Conservation (phyloP, 139 green algal species). For the Raphidocelis subcapitata region DNA sequence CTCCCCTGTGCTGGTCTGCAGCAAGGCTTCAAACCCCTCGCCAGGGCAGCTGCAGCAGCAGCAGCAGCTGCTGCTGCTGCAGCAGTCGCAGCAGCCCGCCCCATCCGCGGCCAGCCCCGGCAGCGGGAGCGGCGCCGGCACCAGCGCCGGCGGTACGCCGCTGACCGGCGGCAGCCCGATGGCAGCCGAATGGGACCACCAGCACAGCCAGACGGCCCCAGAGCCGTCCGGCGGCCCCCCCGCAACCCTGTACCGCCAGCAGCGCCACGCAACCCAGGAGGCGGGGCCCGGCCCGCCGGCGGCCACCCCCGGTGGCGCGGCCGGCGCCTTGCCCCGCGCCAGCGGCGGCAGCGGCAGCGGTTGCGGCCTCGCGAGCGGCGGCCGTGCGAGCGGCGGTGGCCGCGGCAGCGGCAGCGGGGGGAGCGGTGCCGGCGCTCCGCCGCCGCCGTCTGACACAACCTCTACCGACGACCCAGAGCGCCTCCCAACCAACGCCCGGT, state of each 20-base stretch:
- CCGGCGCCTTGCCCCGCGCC: too few relatives aligned
- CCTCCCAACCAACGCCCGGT: neutral
- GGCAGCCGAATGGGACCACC: constrained; percentile 6
- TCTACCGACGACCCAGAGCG: constrained; percentile 24
- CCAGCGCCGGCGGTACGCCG: neutral
- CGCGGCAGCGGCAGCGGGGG: neutral
- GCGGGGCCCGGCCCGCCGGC: neutral
- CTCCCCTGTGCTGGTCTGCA: too few relatives aligned
- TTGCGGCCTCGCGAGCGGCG: neutral
- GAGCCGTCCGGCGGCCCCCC: neutral
- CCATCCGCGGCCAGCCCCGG: too few relatives aligned
- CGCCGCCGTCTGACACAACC: too few relatives aligned
- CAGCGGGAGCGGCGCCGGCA: neutral
- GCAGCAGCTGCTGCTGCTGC: constrained; percentile 12
- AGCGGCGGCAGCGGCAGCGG: constrained; percentile 21
- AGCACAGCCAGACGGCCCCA: neutral
- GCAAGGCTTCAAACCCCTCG: too few relatives aligned
- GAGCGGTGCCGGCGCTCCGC: too few relatives aligned
- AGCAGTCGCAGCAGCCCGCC: constrained; percentile 1
- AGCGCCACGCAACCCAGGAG: neutral
- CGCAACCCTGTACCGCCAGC: neutral
- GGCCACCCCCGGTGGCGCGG: neutral
- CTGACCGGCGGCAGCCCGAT: neutral
- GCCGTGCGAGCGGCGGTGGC: neutral
- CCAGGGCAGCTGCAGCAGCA: neutral